Evolutionary conservation across 495 filamentous ascomycete species (phyloP).

Genomic region (Antarctomyces pellizariae): DNA sequence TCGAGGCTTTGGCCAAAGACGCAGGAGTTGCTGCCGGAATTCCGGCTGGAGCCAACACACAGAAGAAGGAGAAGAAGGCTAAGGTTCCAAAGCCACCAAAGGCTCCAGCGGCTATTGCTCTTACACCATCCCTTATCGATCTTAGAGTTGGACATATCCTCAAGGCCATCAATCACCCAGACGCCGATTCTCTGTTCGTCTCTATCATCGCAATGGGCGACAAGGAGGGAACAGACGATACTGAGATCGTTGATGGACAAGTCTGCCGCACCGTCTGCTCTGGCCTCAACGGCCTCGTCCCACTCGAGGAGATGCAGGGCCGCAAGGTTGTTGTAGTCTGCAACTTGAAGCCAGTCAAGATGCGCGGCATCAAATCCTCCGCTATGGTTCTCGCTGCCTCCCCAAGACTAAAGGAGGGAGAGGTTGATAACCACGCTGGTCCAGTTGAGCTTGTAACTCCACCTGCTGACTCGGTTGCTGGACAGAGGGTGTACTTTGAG

Average conservation of each 20-base stretch:
- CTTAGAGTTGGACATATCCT: constrained; percentile 92
- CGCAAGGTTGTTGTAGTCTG: constrained; percentile 87
- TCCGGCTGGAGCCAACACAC: constrained; percentile 14
- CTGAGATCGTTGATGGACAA: constrained; percentile 63
- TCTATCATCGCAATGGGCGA: constrained; percentile 95
- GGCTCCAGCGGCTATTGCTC: constrained; percentile 38
- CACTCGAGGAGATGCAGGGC: constrained; percentile 85
- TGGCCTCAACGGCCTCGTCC: constrained; percentile 77
- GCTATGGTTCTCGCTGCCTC: constrained; percentile 96
- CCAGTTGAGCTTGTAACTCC: constrained; percentile 84
- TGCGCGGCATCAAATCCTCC: constrained; percentile 85
- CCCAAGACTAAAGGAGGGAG: constrained; percentile 51
- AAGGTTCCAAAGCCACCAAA: constrained; percentile 49
- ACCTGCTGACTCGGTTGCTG: constrained; percentile 52
- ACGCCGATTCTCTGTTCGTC: constrained; percentile 87
- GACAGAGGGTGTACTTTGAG: constrained; percentile 78
- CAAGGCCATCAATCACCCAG: constrained; percentile 81
- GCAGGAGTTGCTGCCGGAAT: constrained; percentile 19
- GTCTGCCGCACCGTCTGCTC: constrained; percentile 89
- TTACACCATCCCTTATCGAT: constrained; percentile 73
- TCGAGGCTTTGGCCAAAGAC: too few relatives aligned
- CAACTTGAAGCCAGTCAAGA: constrained; percentile 96
- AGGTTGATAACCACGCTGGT: constrained; percentile 62
- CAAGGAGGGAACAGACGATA: constrained; percentile 63
- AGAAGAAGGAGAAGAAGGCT: constrained; percentile 74